Evolutionary conservation across 2,329 filamentous ascomycete species (phyloP), one percentile per base, ranked within the genome.

Genomic region (Penicillium sp.): DNA sequence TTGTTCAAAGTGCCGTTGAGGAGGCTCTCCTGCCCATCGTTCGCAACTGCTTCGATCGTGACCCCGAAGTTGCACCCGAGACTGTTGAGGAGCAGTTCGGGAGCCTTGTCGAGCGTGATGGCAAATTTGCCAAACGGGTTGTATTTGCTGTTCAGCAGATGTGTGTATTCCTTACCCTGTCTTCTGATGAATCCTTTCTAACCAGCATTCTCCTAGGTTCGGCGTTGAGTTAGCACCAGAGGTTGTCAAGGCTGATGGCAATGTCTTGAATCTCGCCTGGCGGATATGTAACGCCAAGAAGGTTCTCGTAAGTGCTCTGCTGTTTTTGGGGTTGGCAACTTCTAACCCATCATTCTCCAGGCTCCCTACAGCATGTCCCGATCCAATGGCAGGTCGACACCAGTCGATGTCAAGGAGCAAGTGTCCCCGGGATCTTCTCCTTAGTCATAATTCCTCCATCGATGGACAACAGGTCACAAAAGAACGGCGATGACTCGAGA

Each of bases 111-210:
- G 92, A 96, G 69, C 82, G 92, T 25, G 90, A 97, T 64, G 86
- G 88, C 62, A 97, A 96, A 75, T 98, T 92, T 67, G 89, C 93
- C 1, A 91, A 88, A 75, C 81, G 95, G 43, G 90, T 98, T 11
- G 93, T 98, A 0, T 98, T 96, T 74, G 95, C 93, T 4, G 91
- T 99, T 27, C 89, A 91, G 62, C 90, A 96, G 72, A 97, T 97
- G 92, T 96, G 61, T 71, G 81, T 72, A 50, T 31, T 3, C 9
- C 25, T 45, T n/a, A 29, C 31, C 16, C 6, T 23, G 14, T 42
- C 4, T 37, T 43, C 39, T 53, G 39, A 55, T 45, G 21, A 35
- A 21, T 23, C 23, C n/a, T 55, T 51, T 23, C 52, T 65, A 54
- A 61, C 54, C 48, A 54, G 23, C 39, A 50, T 31, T 14, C 21